Evolutionary conservation across 129 eudicot genomes (phyloP), one percentile per base, ranked within the genome.

Genomic region (Flaveria linearis): DNA sequence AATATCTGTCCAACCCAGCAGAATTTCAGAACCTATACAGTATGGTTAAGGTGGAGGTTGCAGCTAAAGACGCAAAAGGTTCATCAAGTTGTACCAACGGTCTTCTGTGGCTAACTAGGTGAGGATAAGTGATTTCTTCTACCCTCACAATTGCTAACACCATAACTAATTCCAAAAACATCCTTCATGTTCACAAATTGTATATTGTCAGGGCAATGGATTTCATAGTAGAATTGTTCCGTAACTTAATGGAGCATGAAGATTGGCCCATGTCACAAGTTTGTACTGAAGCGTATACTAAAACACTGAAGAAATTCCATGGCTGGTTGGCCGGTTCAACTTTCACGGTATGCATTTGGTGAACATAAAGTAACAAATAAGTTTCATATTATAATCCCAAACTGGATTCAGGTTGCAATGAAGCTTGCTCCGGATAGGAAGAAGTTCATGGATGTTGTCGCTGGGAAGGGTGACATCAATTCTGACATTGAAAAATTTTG

Each of bases 351-450:
- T 49, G 65, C 65, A 22, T 58, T 22, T 58, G 33, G 39, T 56
- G 28, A 18, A 7, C 62, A 23, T 25, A 58, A 58, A 23, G 65
- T 58, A 23, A 23, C 43, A 46, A 50, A 43, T 57, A 36, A 9
- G 10, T 51, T 30, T 25, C 12, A 22, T 20, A 30, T 20, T 80
- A 26, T 68, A 30, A 50, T 42, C 13, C 8, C 42, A 68, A 25
- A 43, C 28, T 71, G 39, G 65, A 53, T 67, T 36, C 2, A 85
- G 98, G 90, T 93, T 71, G 98, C 92, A 2, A 87, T 88, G 71
- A 93, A 90, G 89, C 90, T 93, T 78, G 98, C 88, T 28, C 98
- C 98, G 14, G 98, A 93, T 61, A 93, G 97, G 87, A 93, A 88
- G 81, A 93, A 85, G 87, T 90, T 93, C 78, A 87, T 93, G 88